Evolutionary conservation across 139 green algal species (phyloP), one percentile per base, ranked within the genome.

Genomic region (Ettlia oleoabundans): DNA sequence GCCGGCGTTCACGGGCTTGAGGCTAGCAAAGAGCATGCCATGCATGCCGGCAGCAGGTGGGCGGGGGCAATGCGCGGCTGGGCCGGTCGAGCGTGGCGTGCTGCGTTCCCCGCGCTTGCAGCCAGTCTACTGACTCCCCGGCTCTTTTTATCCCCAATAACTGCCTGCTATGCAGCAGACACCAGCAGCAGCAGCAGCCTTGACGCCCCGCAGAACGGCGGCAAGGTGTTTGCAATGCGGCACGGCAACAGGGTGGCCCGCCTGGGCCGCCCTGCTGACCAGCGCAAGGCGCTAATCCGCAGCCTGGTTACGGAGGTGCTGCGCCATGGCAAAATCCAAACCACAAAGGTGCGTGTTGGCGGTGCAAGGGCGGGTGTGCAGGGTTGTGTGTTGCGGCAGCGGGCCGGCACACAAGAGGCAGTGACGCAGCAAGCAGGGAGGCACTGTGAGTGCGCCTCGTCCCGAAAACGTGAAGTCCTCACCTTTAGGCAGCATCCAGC

Each of bases 211-310:
- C 83, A 89, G 64, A 96, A 96, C 75, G 93, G 93, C 41, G 82
- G 80, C 47, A 88, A 76, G 37, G 85, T 91, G 53, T 93, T 94
- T 52, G 90, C 89, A n/a, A 99, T 99, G 95, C 88, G 97, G n/a
- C 97, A 99, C 87, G 87, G 93, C 65, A 93, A 95, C 76, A 91
- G 88, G 41, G 83, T 95, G 24, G 92, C 94, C 47, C 91, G 92
- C 30, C 91, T 99, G 30, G 91, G 92, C 28, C 88, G 94, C 24
- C 95, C 97, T 33, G 95, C 96, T 9, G 97, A 99, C 90, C 97
- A 99, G 93, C 89, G 97, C 19, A 99, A 99, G 86, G 96, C 96
- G 3, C 92, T 99, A 35, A 88, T 99, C 28, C 90, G 97, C 33
- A 70, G 81, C 4, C 90, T 99, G 21, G 94, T 96, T 18, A 99